Conservation (phyloP, 805 yeast species). For the Wickerhamiella allomyrinae region DNA sequence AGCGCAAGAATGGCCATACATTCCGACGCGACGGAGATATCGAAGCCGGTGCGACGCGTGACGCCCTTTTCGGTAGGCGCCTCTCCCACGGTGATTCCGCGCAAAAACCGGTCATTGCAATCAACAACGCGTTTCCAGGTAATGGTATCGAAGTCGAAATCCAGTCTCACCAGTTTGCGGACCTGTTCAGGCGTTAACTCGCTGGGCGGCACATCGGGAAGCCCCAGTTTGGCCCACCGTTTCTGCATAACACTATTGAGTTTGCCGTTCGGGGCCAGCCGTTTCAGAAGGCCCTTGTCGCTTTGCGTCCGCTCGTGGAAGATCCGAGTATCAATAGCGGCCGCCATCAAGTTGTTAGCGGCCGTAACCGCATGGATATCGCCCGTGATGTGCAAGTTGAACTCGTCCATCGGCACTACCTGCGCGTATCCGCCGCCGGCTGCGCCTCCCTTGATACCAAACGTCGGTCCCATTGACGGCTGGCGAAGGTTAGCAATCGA, state of each 20-base stretch:
- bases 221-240: constrained; percentile 66
- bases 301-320: constrained; percentile 86
- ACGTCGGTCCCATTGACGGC: constrained; percentile 98
- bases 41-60: constrained; percentile 80
- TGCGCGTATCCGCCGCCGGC: constrained; percentile 99
- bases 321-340: constrained; percentile 93
- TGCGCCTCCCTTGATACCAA: constrained; percentile 98
- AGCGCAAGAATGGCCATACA: constrained; percentile 92
- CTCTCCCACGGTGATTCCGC: constrained; percentile 80
- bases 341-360: constrained; percentile 87
- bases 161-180: constrained; percentile 59
- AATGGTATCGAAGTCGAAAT: constrained; percentile 79
- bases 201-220: constrained; percentile 53
- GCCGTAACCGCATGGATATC: constrained; percentile 94
- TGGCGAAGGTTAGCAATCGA: constrained; percentile 93
- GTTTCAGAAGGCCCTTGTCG: constrained; percentile 62
- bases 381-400: constrained; percentile 94
- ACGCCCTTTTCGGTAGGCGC: constrained; percentile 88
- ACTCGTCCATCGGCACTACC: constrained; percentile 98
- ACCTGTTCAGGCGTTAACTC: constrained; percentile 66
- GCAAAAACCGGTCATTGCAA: constrained; percentile 80
- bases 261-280: constrained; percentile 73
- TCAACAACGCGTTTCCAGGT: constrained; percentile 91
- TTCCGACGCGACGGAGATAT: constrained; percentile 92
- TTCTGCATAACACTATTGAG: constrained; percentile 69